Conservation (phyloP, 768 basidiomycete genomes). For the Amanita brunnescens region DNA sequence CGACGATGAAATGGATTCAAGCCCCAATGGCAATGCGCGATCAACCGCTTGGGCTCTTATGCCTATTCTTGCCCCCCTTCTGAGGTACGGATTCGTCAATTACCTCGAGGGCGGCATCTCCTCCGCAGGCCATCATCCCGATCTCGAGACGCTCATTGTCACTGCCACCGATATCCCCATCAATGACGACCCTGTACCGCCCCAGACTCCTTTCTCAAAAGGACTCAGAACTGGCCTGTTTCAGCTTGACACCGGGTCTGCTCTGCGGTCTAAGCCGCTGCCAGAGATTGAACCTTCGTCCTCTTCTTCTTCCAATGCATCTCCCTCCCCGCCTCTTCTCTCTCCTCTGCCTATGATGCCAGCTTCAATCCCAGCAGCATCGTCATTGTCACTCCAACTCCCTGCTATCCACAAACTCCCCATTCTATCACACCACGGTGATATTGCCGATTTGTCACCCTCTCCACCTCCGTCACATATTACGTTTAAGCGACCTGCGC, state of each 20-base stretch:
- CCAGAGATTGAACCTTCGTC: slow-evolving; percentile 51
- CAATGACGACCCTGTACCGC: slow-evolving; percentile 7
- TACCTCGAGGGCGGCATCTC: slow-evolving; percentile 71
- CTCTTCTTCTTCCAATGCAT: slow-evolving; percentile 23
- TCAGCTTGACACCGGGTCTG: slow-evolving; percentile 57
- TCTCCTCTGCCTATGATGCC: slow-evolving; percentile 55
- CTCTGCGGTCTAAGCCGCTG: slow-evolving; percentile 39
- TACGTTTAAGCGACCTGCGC: slow-evolving; percentile 36
- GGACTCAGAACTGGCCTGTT: slow-evolving; percentile 39
- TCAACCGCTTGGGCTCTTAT: slow-evolving; percentile 68
- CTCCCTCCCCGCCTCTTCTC: slow-evolving; percentile 26
- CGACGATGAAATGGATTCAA: slow-evolving; percentile 68
- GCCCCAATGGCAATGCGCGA: slow-evolving; percentile 44
- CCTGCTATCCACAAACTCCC: slow-evolving; percentile 10
- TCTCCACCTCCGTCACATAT: slow-evolving; percentile 64
- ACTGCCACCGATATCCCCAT: slow-evolving; percentile 29
- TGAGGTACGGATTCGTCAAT: slow-evolving; percentile 45
- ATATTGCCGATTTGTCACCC: slow-evolving; percentile 38
- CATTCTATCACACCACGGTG: slow-evolving; percentile 8
- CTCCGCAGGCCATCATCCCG: slow-evolving; percentile 48
- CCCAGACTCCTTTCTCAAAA: slow-evolving; percentile 7
- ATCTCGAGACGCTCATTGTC: slow-evolving; percentile 43
- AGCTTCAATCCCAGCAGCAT: slow-evolving; percentile 21
- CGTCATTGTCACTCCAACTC: slow-evolving; percentile 18
- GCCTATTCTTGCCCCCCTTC: slow-evolving; percentile 49